These are phyloP conservation scores for Exsudoporus floridanus DNA, from an alignment of 1,284 basidiomycete genomes.

Conservation along the genomic window DNA sequence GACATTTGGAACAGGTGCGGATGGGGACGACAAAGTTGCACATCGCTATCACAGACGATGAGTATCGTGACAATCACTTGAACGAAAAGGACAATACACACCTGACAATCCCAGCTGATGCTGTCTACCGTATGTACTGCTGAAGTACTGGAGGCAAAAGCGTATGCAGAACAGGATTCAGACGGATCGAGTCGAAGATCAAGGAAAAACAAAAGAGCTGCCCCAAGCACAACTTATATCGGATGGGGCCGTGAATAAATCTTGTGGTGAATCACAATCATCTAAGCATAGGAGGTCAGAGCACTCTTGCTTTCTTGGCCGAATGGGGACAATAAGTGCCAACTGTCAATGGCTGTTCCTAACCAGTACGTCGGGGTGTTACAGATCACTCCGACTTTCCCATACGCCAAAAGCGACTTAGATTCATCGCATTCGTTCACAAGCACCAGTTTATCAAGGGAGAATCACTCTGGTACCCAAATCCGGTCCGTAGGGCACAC, in stretches of 20 bases:
- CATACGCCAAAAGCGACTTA: too few relatives aligned
- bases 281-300: slow-evolving; percentile 8
- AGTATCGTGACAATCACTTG: background rate
- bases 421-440: too few relatives aligned
- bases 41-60: slow-evolving; percentile 16
- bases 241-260: background rate
- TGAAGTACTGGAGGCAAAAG: background rate
- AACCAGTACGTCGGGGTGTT: too few relatives aligned
- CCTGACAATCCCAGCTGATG: background rate
- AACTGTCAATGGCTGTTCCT: background rate
- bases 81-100: background rate
- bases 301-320: slow-evolving; percentile 13
- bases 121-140: background rate
- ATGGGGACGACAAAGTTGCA: slow-evolving; percentile 30
- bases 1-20: slow-evolving; percentile 32
- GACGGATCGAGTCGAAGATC: background rate
- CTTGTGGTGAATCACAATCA: slow-evolving; percentile 10
- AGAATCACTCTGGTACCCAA: too few relatives aligned
- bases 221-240: slow-evolving; percentile 13
- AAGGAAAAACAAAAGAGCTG: background rate
- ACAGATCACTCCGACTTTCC: too few relatives aligned
- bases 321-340: slow-evolving; percentile 7
- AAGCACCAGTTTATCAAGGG: too few relatives aligned
- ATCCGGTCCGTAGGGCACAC: background rate
- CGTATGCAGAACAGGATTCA: background rate